Base-by-base conservation (phyloP, 768 basidiomycete species). In the Tulasnella sp. region DNA sequence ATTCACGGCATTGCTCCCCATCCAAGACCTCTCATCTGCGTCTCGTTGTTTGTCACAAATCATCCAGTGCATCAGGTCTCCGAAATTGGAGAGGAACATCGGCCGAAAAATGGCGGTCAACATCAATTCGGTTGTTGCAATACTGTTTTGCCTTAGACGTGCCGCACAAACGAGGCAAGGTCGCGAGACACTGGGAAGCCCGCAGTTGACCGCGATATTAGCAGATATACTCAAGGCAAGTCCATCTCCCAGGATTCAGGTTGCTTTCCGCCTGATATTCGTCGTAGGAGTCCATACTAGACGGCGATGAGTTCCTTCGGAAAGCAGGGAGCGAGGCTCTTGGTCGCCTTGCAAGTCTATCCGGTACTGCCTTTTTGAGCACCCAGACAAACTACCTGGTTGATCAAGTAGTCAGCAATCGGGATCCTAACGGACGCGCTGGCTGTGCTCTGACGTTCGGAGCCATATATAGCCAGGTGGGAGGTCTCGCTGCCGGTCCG, bases 401-500 rank as follows among this genome's bases (percentile, higher is more conserved):
- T 7, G 86, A 96, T 63, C 85, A 91, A 64, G 86, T 98, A 21
- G 90, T 98, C 56, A 89, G 76, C 69, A 96, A 98, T 67, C 84
- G 94, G 15, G 86, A 94, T 67, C 94, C 96, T 0, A 77, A 87
- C 60, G 83, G 83, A 21, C 81, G 96, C 15, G 93, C 94, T 14
- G 96, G 96, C 0, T 97, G 92, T 66, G 90, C 92, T 0, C 70
- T 92, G 35, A 86, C 93, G 0, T 90, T 98, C 64, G 90, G 91
- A 11, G 79, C 91, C 11, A 88, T 98, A 35, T 94, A 96, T 68
- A 80, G 77, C 41, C 79, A 89, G 64, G 91, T 97, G 48, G 96
- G 96, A 6, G 87, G 91, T 37, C 76, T 98, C n/a, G 89, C 88
- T 9, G 94, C 92, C 6, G 90, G 90, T 0, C 89, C 96, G 0